Conservation (phyloP, 371 early-diverging fungal genomes). For the Rhizomucor pusillus region DNA sequence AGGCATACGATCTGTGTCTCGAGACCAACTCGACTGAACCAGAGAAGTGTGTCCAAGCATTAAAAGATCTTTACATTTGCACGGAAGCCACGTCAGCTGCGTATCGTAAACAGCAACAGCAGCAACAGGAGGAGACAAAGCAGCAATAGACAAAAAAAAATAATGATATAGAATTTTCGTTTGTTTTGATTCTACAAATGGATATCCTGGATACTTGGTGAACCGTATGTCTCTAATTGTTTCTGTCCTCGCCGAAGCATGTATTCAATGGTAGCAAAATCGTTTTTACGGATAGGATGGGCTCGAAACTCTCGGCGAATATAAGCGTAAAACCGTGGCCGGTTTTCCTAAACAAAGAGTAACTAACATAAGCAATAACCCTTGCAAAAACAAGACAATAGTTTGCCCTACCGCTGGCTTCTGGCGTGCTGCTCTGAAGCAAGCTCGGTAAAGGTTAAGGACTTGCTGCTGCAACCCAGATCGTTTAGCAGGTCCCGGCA, state of each 20-base stretch:
- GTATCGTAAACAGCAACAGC: slow-evolving; percentile 21
- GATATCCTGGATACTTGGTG: slow-evolving; percentile 58
- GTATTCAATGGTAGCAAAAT: slow-evolving; percentile 65
- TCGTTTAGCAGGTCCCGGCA: slow-evolving; percentile 11
- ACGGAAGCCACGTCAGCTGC: slow-evolving; percentile 55
- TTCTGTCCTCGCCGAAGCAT: slow-evolving; percentile 57
- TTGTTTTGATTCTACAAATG: slow-evolving; percentile 30
- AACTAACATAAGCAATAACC: background rate
- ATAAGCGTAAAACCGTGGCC: slow-evolving; percentile 56
- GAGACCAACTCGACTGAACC: slow-evolving; percentile 63
- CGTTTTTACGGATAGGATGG: slow-evolving; percentile 52
- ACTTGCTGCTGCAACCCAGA: slow-evolving; percentile 65
- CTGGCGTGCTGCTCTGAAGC: slow-evolving; percentile 55
- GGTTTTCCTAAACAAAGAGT: slow-evolving; percentile 36
- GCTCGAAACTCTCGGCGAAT: slow-evolving; percentile 60
- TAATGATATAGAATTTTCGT: background rate
- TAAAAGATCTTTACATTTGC: slow-evolving; percentile 60
- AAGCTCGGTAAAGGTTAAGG: slow-evolving; percentile 54
- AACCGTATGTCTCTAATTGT: slow-evolving; percentile 53
- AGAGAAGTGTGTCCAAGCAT: slow-evolving; percentile 58
- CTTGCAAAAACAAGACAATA: background rate
- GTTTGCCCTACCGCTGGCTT: slow-evolving; percentile 47
- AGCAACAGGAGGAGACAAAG: slow-evolving; percentile 7
- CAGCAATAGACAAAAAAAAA: slow-evolving; percentile 5
- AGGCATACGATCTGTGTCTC: slow-evolving; percentile 67